These are phyloP conservation scores for Vaccinium macrocarpon DNA, from an alignment of 148 eudicot species.

Conservation along the genomic window DNA sequence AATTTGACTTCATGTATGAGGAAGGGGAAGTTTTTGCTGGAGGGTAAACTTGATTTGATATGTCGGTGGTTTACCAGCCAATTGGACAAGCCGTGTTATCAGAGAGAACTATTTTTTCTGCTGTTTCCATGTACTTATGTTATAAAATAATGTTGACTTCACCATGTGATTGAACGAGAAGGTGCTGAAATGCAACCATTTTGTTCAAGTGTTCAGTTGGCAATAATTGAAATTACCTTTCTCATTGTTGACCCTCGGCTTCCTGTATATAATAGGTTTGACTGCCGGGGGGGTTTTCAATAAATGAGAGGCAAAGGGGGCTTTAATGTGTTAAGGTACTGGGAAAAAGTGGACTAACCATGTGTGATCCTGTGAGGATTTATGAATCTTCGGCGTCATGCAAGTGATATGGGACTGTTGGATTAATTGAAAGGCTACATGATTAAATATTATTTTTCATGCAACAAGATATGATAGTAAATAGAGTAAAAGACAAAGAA, in stretches of 20 bases:
- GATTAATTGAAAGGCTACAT: background rate
- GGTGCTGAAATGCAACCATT: background rate
- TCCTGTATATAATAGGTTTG: background rate
- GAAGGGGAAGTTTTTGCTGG: constrained; percentile 5
- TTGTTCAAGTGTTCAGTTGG: background rate
- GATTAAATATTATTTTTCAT: background rate
- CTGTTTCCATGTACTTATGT: background rate
- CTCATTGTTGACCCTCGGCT: background rate
- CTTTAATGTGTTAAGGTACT: background rate
- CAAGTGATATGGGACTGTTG: background rate
- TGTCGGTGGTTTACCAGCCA: background rate
- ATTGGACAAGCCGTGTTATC: no score
- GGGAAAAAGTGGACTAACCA: background rate
- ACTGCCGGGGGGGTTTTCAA: background rate
- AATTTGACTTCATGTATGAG: constrained; percentile 5
- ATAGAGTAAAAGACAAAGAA: background rate
- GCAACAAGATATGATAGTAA: background rate
- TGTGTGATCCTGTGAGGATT: background rate
- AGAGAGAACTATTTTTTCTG: background rate
- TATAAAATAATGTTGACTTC: background rate
- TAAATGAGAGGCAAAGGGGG: background rate
- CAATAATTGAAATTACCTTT: background rate
- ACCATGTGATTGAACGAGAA: background rate
- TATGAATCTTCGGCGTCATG: background rate
- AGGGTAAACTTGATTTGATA: background rate